Evolutionary conservation across 1,139 yeast species (phyloP), one percentile per base, ranked within the genome.

Genomic region (Candida sanyaensis): DNA sequence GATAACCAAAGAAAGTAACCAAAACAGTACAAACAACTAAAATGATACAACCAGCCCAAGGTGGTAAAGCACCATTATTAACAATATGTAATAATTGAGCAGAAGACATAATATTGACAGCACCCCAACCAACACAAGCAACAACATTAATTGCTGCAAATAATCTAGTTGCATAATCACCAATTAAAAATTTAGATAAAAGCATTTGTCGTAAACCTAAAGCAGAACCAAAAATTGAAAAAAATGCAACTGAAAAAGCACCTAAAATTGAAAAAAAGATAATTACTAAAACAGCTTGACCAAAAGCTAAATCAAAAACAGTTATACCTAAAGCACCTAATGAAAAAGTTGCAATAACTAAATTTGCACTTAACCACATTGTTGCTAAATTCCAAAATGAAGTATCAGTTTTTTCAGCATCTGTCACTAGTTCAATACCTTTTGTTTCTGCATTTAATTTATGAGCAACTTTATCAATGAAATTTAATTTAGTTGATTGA

Each of bases 101-200:
- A 32, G 95, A 84, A 27, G 91, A 87, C 82, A 91, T 88, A 55
- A 90, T 88, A 69, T 91, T 92, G 42, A 90, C 95, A 13, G 96
- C 89, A 68, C 96, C 91, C 97, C 97, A 91, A 55, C 97, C 97
- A 54, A 91, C 80, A 78, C 97, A 89, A 12, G 96, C 95, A 59
- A 91, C 68, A 60, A 85, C 81, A 64, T 91, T 91, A 61, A 91
- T 76, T 39, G 86, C 65, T 13, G 96, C 86, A 62, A 91, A 88
- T 49, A 91, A 75, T 64, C 96, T 80, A 68, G 88, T 85, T 44
- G 88, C 84, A 41, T 75, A 66, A 64, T 85, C 83, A 57, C 97
- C 97, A 59, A 86, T 77, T 62, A 91, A 77, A 68, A 78, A 91
- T 56, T 92, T 80, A 12, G 96, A 83, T 54, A 92, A 65, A 41